Conservation (phyloP, 305 asterid genomes). For the Fraxinus xanthoxyloides region DNA sequence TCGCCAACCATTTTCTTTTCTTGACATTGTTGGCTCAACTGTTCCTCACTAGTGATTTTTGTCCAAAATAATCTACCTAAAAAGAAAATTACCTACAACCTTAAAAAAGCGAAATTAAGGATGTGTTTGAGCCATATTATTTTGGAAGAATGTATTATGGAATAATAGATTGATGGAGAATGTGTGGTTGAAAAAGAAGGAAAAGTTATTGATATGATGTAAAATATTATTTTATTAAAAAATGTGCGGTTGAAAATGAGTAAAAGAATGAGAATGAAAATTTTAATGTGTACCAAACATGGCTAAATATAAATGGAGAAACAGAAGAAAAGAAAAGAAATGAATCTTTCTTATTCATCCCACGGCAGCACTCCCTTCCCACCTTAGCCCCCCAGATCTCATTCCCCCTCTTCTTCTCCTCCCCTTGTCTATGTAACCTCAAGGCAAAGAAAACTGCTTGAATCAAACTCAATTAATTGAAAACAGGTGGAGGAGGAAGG, state of each 20-base stretch:
- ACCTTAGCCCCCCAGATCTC: neutral
- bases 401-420: neutral
- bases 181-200: too few species aligned
- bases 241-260: too few species aligned
- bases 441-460: neutral
- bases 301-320: neutral
- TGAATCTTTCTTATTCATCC: neutral
- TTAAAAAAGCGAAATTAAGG: neutral
- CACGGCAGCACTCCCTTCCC: neutral
- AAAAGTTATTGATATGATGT: too few species aligned
- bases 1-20: neutral
- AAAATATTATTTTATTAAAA: too few species aligned
- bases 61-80: neutral
- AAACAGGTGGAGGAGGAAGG: neutral
- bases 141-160: too few species aligned
- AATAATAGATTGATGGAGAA: too few species aligned
- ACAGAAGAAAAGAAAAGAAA: neutral
- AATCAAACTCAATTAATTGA: neutral
- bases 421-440: neutral
- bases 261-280: too few species aligned
- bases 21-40: neutral
- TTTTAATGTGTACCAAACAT: too few species aligned
- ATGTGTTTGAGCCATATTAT: too few species aligned
- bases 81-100: neutral
- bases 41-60: neutral